Evolutionary conservation across 129 eudicot genomes (phyloP), one percentile per base, ranked within the genome.

Genomic region (Flaveria robusta): DNA sequence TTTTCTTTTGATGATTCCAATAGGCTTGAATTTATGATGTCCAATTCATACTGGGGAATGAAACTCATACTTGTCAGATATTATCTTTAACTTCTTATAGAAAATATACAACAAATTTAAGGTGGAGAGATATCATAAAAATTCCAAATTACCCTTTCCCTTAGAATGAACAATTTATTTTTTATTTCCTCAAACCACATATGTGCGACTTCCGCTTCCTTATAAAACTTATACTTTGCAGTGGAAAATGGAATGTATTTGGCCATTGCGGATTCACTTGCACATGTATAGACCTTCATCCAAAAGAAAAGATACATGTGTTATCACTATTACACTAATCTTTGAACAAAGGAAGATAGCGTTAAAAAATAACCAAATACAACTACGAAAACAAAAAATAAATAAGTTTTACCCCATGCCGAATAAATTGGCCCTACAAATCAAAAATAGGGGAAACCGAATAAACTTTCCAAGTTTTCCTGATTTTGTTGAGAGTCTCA

Each of bases 271-370:
- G 90, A 71, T 75, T 89, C 96, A 46, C 89, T 89, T 1, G 46
- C 83, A 66, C 93, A 87, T 14, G 99, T 95, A 72, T 82, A 95
- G 41, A 95, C 89, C 99, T 95, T 72, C 84, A 91, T 42, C 77
- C 4, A 56, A 31, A 73, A 46, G 63, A 42, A 75, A 78, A 49
- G 56, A 51, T 7, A 65, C 15, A 34, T 56, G 49, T 10, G 71
- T 65, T 51, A 77, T 58, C 49, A 71, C 42, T 2, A 45, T 63
- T 59, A 42, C 8, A 79, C 39, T 43, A 79, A 71, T 20, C 47
- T 70, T 70, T 27, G 37, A 52, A 41, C 51, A 34, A 15, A 4
- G 19, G n/a, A 34, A 24, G 51, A 37, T 5, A 20, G 2, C 16
- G 49, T 23, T 34, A 41, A 24, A 67, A 3, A 45, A 11, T 43